phyloP scores from a whole-genome alignment of 2,329 filamentous ascomycete species.

The Remersonia thermophila region DNA sequence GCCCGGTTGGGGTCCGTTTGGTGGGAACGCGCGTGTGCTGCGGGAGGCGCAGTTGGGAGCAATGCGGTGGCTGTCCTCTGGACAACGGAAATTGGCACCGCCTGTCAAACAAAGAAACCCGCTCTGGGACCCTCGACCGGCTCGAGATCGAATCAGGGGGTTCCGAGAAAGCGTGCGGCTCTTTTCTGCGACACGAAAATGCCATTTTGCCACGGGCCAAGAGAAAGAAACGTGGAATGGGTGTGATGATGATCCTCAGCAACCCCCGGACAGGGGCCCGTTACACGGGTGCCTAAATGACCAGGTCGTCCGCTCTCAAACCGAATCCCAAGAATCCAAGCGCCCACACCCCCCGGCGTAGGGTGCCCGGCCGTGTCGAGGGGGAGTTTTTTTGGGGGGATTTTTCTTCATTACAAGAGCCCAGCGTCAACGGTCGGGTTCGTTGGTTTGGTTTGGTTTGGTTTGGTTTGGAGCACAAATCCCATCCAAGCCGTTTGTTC shows the following conservation, averaged over 20 bases:
- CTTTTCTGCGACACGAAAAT: too few species aligned
- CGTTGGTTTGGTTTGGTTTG: not conserved
- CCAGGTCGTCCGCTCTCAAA: not conserved
- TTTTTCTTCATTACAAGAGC: not conserved
- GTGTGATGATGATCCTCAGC: not conserved
- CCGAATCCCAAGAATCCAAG: not conserved
- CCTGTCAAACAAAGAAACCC: too few species aligned
- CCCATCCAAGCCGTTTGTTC: not conserved
- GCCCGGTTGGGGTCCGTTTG: not conserved
- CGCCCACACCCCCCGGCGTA: conserved; percentile 1
- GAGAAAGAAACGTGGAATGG: too few species aligned
- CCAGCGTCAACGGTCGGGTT: not conserved
- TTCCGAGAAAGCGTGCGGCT: too few species aligned
- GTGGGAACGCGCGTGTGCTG: not conserved
- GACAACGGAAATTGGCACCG: too few species aligned
- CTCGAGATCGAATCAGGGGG: too few species aligned
- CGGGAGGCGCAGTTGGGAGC: too few species aligned
- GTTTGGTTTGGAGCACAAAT: too few species aligned
- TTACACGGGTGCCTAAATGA: conserved; percentile 9
- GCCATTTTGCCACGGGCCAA: too few species aligned
- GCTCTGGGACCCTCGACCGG: too few species aligned
- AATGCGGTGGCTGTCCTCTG: too few species aligned
- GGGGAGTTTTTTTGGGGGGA: too few species aligned
- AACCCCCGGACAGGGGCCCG: conserved; percentile 4
- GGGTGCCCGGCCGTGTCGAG: not conserved